These are phyloP conservation scores for Ophiostoma fasciatum DNA, from an alignment of 2,329 filamentous ascomycete genomes.

Conservation along the genomic window DNA sequence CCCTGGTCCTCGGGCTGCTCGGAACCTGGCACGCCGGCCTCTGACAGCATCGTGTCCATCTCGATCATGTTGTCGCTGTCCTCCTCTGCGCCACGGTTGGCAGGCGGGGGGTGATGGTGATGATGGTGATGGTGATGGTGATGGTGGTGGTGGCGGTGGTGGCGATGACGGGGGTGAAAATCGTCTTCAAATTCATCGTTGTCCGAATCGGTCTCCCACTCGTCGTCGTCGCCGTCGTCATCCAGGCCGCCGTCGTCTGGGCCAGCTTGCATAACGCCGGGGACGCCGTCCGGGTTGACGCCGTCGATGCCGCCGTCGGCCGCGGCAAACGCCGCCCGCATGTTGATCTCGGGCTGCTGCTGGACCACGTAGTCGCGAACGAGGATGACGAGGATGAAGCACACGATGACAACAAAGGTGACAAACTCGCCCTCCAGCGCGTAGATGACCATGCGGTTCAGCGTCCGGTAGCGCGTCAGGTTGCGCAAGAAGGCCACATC, in stretches of 20 bases:
- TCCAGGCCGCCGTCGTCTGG: neutral
- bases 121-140: neutral
- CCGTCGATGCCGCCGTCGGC: no score
- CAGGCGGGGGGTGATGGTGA: neutral
- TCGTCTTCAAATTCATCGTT: no score
- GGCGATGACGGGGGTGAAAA: neutral
- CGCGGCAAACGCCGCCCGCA: slow-evolving; percentile 49
- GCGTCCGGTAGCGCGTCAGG: slow-evolving; percentile 50
- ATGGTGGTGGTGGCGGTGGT: neutral
- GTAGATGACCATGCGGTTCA: slow-evolving; percentile 71
- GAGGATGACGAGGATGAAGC: slow-evolving; percentile 91
- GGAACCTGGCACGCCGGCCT: no score
- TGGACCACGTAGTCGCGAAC: slow-evolving; percentile 97
- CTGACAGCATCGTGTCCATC: no score
- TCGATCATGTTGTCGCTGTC: neutral
- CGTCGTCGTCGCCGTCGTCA: neutral
- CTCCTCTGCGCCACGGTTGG: no score
- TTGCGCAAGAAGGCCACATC: slow-evolving; percentile 42
- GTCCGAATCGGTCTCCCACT: no score
- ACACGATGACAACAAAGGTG: slow-evolving; percentile 77
- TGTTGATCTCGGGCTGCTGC: slow-evolving; percentile 85
- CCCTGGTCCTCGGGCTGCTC: no score
- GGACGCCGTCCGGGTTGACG: slow-evolving; percentile 7
- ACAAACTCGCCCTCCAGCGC: slow-evolving; percentile 88
- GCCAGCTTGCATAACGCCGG: no score